phyloP scores from a whole-genome alignment of 2,329 filamentous ascomycete genomes.

The Neoascochyta sp. region DNA sequence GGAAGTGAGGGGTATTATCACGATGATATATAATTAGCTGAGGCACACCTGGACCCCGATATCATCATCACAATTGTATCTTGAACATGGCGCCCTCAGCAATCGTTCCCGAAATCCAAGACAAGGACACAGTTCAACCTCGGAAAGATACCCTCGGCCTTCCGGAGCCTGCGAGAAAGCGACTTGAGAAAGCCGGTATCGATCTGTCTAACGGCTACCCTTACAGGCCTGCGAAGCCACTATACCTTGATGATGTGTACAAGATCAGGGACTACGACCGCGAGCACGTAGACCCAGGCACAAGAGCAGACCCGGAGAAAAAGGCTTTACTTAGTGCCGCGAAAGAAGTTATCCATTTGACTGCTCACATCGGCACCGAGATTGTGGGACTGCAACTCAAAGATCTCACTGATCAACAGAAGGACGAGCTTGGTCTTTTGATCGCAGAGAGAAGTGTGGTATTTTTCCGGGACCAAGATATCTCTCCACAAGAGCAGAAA shows the following conservation, averaged over 20 bases:
- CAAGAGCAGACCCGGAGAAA: slow-evolving; percentile 53
- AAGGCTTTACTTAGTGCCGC: slow-evolving; percentile 34
- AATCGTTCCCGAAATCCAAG: slow-evolving; percentile 52
- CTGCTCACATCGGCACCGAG: slow-evolving; percentile 38
- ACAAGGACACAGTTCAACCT: slow-evolving; percentile 58
- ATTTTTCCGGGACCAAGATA: slow-evolving; percentile 51
- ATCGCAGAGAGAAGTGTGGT: slow-evolving; percentile 45
- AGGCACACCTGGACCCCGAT: no score
- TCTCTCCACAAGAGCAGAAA: slow-evolving; percentile 31
- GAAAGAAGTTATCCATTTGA: slow-evolving; percentile 43
- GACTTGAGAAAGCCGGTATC: slow-evolving; percentile 65
- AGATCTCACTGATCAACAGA: slow-evolving; percentile 46
- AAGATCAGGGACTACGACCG: slow-evolving; percentile 54
- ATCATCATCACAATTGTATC: no score
- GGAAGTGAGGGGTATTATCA: no score
- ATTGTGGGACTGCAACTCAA: slow-evolving; percentile 46
- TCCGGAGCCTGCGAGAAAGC: slow-evolving; percentile 54
- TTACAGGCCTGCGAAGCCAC: slow-evolving; percentile 62
- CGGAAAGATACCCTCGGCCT: slow-evolving; percentile 62
- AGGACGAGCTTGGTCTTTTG: slow-evolving; percentile 49
- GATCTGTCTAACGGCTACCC: slow-evolving; percentile 69
- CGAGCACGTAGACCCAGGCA: slow-evolving; percentile 34
- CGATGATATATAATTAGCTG: no score
- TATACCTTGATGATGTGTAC: slow-evolving; percentile 67
- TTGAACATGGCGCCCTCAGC: slow-evolving; percentile 55